Percentiles rank a stretch among this genome's conserved stretches.
Evolutionary conservation across 352 stramenopile species (phyloP).

Genomic region (Pilasporangium apinafurcum): DNA sequence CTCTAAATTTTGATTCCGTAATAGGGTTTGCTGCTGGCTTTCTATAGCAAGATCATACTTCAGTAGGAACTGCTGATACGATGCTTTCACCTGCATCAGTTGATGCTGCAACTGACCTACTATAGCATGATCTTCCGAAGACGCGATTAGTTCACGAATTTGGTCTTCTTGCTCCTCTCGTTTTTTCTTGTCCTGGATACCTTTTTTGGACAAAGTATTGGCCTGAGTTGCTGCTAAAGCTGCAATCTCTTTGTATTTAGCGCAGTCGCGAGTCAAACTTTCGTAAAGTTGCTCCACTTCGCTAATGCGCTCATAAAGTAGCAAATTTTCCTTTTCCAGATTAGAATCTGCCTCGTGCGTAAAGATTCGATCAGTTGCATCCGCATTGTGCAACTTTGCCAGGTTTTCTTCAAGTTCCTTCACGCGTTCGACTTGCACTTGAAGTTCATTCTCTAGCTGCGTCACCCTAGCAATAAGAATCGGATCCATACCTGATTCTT

Average conservation of each 20-base stretch:
- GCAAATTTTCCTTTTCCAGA: constrained; percentile 43
- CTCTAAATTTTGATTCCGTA: constrained; percentile 62
- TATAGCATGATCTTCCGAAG: constrained; percentile 86
- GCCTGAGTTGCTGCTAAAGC: constrained; percentile 58
- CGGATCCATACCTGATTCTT: constrained; percentile 2
- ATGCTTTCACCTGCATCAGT: constrained; percentile 82
- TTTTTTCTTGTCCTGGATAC: constrained; percentile 31
- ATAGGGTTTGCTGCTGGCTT: constrained; percentile 37
- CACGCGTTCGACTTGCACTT: constrained; percentile 21
- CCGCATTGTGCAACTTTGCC: background rate
- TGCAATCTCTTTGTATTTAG: constrained; percentile 60
- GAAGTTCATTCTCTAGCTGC: constrained; percentile 47
- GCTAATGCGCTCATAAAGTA: constrained; percentile 56
- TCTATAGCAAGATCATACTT: constrained; percentile 57
- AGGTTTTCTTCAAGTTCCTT: constrained; percentile 42
- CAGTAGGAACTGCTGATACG: constrained; percentile 73
- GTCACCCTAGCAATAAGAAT: constrained; percentile 26
- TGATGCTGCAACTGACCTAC: constrained; percentile 88
- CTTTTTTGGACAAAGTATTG: constrained; percentile 36
- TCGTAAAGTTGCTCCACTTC: constrained; percentile 77
- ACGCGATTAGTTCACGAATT: constrained; percentile 59
- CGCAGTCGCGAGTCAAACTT: constrained; percentile 46
- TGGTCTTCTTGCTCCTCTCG: constrained; percentile 56
- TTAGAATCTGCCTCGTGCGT: constrained; percentile 1
- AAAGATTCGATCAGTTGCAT: constrained; percentile 3